Evolutionary conservation across 2,329 filamentous ascomycete genomes (phyloP).

Genomic region (Aspergillus transmontanensis): DNA sequence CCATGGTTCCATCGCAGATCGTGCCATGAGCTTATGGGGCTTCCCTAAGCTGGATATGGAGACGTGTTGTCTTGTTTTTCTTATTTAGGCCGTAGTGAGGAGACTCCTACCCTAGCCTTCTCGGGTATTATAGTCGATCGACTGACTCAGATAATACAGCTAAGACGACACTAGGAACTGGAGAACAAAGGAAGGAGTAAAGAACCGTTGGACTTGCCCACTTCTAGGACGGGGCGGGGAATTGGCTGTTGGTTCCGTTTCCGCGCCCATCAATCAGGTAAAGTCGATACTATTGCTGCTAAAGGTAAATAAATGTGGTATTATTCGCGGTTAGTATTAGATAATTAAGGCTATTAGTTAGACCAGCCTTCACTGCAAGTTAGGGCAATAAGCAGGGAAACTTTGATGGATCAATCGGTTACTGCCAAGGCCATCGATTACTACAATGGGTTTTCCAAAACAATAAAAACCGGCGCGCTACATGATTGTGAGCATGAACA

Average conservation of each 20-base stretch:
- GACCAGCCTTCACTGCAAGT: not conserved
- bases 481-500: not conserved
- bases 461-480: not conserved
- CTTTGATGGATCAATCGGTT: not conserved
- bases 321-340: slow-evolving; percentile 1
- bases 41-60: not conserved
- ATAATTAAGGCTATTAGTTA: not conserved
- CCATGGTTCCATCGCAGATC: slow-evolving; percentile 11
- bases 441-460: not conserved
- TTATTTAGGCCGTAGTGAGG: not conserved
- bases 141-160: slow-evolving; percentile 12
- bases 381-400: not conserved
- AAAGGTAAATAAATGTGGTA: not conserved
- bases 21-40: slow-evolving; percentile 7
- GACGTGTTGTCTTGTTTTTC: not conserved
- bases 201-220: slow-evolving; percentile 16
- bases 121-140: slow-evolving; percentile 5
- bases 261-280: slow-evolving; percentile 7
- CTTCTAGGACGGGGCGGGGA: not conserved
- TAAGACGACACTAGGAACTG: slow-evolving; percentile 23
- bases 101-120: not conserved
- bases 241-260: slow-evolving; percentile 20
- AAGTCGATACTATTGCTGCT: not conserved
- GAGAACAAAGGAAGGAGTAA: slow-evolving; percentile 9
- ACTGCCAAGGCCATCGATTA: not conserved